Evolutionary conservation across 441 rosid genomes (phyloP).

Genomic region (Erodium moschatum): DNA sequence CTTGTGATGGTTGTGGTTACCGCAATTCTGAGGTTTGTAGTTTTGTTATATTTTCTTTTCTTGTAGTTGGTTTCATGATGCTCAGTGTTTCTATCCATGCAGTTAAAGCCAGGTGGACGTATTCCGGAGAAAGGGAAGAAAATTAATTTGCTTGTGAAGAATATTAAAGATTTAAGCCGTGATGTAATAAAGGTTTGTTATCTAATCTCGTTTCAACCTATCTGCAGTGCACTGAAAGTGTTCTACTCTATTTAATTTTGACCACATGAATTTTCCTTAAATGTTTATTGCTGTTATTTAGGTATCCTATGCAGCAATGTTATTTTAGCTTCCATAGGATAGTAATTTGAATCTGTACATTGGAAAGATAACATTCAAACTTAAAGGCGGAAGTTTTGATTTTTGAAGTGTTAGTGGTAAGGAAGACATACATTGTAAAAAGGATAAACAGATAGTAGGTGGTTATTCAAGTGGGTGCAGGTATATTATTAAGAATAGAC

Average conservation of each 20-base stretch:
- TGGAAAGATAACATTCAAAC: not conserved
- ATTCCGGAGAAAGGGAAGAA: constrained; percentile 81
- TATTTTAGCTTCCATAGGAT: not conserved
- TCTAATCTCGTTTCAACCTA: not conserved
- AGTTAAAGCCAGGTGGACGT: constrained; percentile 86
- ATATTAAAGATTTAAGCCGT: constrained; percentile 64
- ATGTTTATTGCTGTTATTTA: not conserved
- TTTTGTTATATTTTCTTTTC: constrained; percentile 15
- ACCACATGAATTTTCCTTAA: not conserved
- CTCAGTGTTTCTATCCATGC: constrained; percentile 22
- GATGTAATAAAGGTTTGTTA: constrained; percentile 79
- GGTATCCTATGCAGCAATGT: not conserved
- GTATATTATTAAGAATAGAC: not conserved
- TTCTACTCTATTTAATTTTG: not conserved
- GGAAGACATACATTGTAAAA: not conserved
- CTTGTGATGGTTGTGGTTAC: constrained; percentile 84
- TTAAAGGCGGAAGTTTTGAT: not conserved
- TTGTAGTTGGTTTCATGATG: constrained; percentile 9
- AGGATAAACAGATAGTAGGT: not conserved
- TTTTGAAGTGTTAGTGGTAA: not conserved
- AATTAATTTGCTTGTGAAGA: constrained; percentile 50
- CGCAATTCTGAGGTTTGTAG: constrained; percentile 85
- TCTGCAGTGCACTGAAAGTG: not conserved
- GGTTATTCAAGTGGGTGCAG: not conserved
- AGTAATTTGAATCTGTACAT: not conserved